Evolutionary conservation across 306 rosid species (phyloP), one percentile per base, ranked within the genome.

Genomic region (Sophora flavescens): DNA sequence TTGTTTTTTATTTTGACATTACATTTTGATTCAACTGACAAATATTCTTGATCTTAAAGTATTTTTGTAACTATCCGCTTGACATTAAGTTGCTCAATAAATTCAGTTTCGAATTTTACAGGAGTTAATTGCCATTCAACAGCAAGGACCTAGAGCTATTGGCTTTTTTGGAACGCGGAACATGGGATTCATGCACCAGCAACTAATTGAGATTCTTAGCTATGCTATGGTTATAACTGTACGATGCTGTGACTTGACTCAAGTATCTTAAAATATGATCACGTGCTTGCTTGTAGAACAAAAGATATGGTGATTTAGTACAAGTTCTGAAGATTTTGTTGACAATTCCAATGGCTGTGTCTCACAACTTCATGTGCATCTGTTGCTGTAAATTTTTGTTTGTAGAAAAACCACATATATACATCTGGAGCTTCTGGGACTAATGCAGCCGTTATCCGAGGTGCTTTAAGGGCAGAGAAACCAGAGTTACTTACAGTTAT

Each of bases 391-490:
- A 60, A 52, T n/a, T 74, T 6, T 83, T 8, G 63, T 82, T 63
- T 72, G 78, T 86, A 96, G 98, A 96, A 96, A 86, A 96, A 96
- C 45, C 99, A 96, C 87, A 93, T 96, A 44, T 93, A 86, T 77
- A 96, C 99, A 72, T 96, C 99, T 53, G 98, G 99, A 76, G 99
- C 99, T 78, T 93, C 99, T 68, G 99, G 99, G 44, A 96, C 99
- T 82, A 96, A 96, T 82, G 99, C 99, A 72, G 99, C 99, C 63
- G 99, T 96, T 52, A 96, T 96, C 65, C 89, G 99, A 82, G 99
- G 99, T 82, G 99, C 99, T 83, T 84, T 96, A 78, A 86, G 99
- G 87, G 99, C 99, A 47, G 99, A 96, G 84, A 96, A 89, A 84
- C 99, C 96, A 36, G 99, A 96, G 81, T 84, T 96, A 62, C 99